A percentile compares a stretch with the other conserved stretches of the same genome.
Evolutionary conservation across 108 stramenopile species (phyloP).

Genomic region (Phaeodactylum tricornutum): DNA sequence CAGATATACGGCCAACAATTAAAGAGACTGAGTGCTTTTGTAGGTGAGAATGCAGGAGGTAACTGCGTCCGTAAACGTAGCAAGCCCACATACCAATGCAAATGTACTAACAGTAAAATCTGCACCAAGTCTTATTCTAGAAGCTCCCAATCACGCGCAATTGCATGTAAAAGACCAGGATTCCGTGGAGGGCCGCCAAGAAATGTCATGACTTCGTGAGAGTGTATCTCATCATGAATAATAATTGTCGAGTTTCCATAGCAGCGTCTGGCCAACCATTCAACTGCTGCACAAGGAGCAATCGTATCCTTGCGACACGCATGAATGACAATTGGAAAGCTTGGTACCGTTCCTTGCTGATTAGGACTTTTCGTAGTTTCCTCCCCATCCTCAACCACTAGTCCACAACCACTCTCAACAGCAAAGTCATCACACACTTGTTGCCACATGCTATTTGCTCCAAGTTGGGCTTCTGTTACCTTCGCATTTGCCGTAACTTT

Average conservation of each 20-base stretch:
- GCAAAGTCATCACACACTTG: not conserved
- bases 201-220: not conserved
- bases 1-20: too few relatives aligned
- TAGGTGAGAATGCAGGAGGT: too few relatives aligned
- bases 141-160: not conserved
- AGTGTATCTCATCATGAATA: not conserved
- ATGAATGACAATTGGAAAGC: not conserved
- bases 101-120: too few relatives aligned
- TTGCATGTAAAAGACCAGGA: not conserved
- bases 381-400: not conserved
- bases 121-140: too few relatives aligned
- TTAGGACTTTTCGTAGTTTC: too few relatives aligned
- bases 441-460: not conserved
- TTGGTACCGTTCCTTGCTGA: not conserved
- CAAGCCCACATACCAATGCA: too few relatives aligned
- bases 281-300: not conserved
- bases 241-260: not conserved
- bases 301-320: not conserved
- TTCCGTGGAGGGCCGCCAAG: not conserved
- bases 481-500: not conserved
- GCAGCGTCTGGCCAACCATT: not conserved
- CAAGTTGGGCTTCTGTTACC: not conserved
- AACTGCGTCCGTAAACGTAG: too few relatives aligned
- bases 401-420: not conserved
- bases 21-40: too few relatives aligned